phyloP scores from a whole-genome alignment of 1,284 basidiomycete species.

The Cryptococcus deneoformans region DNA sequence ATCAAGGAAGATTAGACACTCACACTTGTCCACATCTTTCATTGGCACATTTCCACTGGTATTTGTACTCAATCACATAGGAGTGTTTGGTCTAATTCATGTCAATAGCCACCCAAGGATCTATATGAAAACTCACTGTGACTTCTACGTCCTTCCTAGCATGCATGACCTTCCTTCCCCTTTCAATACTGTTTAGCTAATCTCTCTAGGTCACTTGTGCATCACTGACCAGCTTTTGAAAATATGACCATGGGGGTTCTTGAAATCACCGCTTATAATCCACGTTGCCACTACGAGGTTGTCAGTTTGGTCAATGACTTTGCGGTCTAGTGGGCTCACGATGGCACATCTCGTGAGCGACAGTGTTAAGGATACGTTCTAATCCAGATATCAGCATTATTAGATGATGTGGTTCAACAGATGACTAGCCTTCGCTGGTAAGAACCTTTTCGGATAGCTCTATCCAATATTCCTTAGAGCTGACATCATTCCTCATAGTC shows the following conservation, averaged over 20 bases:
- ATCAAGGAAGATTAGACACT: slow-evolving; percentile 10
- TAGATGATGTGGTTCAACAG: background rate
- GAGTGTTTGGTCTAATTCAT: slow-evolving; percentile 39
- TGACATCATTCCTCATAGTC: background rate
- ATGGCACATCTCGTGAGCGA: slow-evolving; percentile 51
- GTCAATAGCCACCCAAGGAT: background rate
- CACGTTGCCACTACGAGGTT: slow-evolving; percentile 37
- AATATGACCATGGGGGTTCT: slow-evolving; percentile 44
- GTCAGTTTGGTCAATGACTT: background rate
- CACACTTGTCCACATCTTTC: slow-evolving; percentile 36
- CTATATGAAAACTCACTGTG: slow-evolving; percentile 27
- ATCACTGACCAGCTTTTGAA: slow-evolving; percentile 43
- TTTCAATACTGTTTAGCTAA: slow-evolving; percentile 1
- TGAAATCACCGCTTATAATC: slow-evolving; percentile 41
- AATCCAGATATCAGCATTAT: background rate
- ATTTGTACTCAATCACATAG: slow-evolving; percentile 48
- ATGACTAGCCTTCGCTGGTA: slow-evolving; percentile 26
- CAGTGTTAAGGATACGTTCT: slow-evolving; percentile 43
- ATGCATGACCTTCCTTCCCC: slow-evolving; percentile 43
- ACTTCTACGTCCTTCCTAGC: slow-evolving; percentile 42
- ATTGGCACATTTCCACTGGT: slow-evolving; percentile 42
- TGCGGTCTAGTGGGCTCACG: slow-evolving; percentile 18
- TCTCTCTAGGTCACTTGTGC: background rate
- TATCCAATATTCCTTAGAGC: slow-evolving; percentile 21
- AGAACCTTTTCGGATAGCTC: slow-evolving; percentile 38